Conservation (phyloP, 2,329 filamentous ascomycete genomes). For the Penicillium brevicompactum region DNA sequence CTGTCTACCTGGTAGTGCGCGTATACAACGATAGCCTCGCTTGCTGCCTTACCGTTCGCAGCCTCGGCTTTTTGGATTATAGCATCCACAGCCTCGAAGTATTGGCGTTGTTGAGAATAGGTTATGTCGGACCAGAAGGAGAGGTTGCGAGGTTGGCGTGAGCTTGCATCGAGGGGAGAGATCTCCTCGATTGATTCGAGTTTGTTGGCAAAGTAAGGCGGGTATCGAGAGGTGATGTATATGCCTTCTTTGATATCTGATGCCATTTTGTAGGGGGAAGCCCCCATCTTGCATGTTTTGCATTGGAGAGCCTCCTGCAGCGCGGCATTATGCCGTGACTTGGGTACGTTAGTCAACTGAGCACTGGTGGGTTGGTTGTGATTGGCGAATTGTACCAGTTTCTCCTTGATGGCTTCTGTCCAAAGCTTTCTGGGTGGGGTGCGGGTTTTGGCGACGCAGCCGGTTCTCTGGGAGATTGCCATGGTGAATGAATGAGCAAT, state of each 20-base stretch:
- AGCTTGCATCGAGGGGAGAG: conserved; percentile 13
- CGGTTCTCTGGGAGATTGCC: neutral
- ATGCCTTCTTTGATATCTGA: conserved; percentile 17
- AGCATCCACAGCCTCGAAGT: conserved; percentile 20
- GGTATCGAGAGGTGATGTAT: conserved; percentile 20
- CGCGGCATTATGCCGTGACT: conserved; percentile 7
- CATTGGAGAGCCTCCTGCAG: conserved; percentile 31
- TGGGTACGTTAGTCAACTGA: neutral
- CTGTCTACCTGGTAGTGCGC: conserved; percentile 35
- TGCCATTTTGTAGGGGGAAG: conserved; percentile 18
- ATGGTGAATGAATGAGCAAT: neutral
- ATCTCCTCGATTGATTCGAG: conserved; percentile 11
- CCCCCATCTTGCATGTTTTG: conserved; percentile 19
- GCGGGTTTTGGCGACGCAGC: neutral
- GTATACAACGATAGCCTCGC: conserved; percentile 20
- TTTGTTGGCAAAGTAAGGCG: conserved; percentile 22
- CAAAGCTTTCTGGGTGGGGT: neutral
- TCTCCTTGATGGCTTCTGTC: neutral
- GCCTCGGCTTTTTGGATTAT: conserved; percentile 9
- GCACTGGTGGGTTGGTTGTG: neutral
- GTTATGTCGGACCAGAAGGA: conserved; percentile 21
- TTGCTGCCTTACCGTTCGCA: neutral
- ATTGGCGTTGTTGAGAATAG: conserved; percentile 11
- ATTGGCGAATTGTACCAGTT: neutral
- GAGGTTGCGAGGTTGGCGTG: neutral